Evolutionary conservation across 2,329 filamentous ascomycete genomes (phyloP).

Genomic region (Aspergillus arachidicola): DNA sequence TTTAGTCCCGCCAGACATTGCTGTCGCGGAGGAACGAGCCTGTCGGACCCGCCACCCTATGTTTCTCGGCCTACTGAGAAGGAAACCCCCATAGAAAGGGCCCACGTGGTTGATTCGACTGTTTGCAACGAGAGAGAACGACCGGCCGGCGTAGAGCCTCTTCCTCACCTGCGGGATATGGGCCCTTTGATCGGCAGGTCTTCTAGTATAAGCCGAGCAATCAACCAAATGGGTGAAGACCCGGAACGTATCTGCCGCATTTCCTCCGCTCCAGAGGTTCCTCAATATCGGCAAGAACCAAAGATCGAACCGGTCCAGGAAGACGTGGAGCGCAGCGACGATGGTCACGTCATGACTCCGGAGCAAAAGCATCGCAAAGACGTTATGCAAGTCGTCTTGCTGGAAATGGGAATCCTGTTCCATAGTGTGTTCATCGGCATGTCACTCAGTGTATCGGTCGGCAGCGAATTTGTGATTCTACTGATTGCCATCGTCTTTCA

Average conservation of each 20-base stretch:
- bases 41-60: neutral
- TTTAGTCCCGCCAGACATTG: constrained; percentile 45
- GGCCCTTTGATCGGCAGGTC: constrained; percentile 31
- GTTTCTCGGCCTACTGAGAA: neutral
- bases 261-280: constrained; percentile 23
- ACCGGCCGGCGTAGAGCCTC: constrained; percentile 14
- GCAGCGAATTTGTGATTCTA: constrained; percentile 37
- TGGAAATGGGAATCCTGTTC: constrained; percentile 78
- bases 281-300: constrained; percentile 15
- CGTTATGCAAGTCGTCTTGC: constrained; percentile 71
- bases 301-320: constrained; percentile 17
- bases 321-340: constrained; percentile 23
- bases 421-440: constrained; percentile 62
- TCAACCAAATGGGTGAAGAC: constrained; percentile 30
- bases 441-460: constrained; percentile 39
- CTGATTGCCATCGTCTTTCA: constrained; percentile 41
- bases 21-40: constrained; percentile 25
- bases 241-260: constrained; percentile 26
- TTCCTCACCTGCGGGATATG: constrained; percentile 27
- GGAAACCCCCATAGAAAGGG: neutral
- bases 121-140: neutral
- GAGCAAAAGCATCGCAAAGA: constrained; percentile 60
- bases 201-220: constrained; percentile 32
- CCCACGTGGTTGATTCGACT: neutral
- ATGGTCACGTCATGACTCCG: constrained; percentile 19